Percentiles rank a stretch among this genome's conserved stretches.
Evolutionary conservation across 2,329 filamentous ascomycete genomes (phyloP).

Genomic region (Colletotrichum acutatum): DNA sequence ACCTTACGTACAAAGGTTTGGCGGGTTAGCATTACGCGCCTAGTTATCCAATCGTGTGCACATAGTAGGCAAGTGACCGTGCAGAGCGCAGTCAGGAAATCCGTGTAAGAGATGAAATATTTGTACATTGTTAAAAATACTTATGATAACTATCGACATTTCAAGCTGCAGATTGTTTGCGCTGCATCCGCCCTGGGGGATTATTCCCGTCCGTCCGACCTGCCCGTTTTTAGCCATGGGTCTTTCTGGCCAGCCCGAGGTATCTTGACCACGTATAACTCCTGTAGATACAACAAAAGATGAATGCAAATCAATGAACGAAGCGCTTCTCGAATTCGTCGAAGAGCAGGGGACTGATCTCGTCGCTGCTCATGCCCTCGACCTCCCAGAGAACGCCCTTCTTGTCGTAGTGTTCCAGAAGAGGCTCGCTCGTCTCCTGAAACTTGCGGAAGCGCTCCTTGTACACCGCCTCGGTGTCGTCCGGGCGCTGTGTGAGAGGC

Average conservation of each 20-base stretch:
- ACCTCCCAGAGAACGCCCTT: slow-evolving; percentile 89
- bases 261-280: slow-evolving; percentile 35
- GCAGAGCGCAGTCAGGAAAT: too few species aligned
- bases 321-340: slow-evolving; percentile 85
- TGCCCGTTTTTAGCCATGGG: slow-evolving; percentile 33
- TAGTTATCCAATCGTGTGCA: not conserved
- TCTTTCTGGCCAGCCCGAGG: slow-evolving; percentile 33
- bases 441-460: slow-evolving; percentile 83
- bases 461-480: slow-evolving; percentile 91
- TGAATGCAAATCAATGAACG: slow-evolving; percentile 38
- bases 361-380: slow-evolving; percentile 88
- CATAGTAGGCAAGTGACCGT: too few species aligned
- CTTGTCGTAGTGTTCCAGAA: slow-evolving; percentile 89
- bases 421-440: slow-evolving; percentile 83
- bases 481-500: slow-evolving; percentile 80
- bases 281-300: slow-evolving; percentile 26
- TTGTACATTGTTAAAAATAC: slow-evolving; percentile 28
- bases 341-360: slow-evolving; percentile 92
- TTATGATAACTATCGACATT: slow-evolving; percentile 9
- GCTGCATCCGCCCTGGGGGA: not conserved
- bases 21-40: not conserved
- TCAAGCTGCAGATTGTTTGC: slow-evolving; percentile 12
- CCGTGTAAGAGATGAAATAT: not conserved
- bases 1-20: not conserved
- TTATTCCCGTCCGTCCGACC: slow-evolving; percentile 19